Base-by-base conservation (phyloP, 345 rosid genomes). In the Citrus reticulata region DNA sequence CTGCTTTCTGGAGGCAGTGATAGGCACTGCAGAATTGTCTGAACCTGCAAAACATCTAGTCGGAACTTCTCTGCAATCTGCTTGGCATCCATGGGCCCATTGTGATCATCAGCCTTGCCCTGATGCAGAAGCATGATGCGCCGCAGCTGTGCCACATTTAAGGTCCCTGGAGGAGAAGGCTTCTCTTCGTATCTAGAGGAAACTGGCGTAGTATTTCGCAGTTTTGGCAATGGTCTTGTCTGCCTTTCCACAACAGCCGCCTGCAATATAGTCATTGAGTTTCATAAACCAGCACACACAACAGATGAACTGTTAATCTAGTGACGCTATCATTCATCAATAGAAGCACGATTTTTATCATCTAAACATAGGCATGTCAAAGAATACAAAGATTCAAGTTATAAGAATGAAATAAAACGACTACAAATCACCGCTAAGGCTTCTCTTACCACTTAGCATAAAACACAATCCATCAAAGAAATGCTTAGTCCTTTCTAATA, bases 101-200 rank as follows among this genome's bases (percentile, higher is more conserved):
- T 40, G 19, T 89, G 93, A 83, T 87, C 97, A 46, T 87, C 93
- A 17, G 95, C 90, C 80, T 92, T 94, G 70, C 99, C 99, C 78
- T 90, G 91, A 81, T 87, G 84, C 67, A 94, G 86, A 72, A 88
- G 93, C 85, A 94, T 86, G 80, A 94, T 86, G 60, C 89, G 92
- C 64, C 91, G 91, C 70, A 94, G 81, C 88, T 94, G 98, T 35
- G 89, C 92, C 69, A 90, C 89, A 51, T 90, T 90, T 59, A 96
- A 79, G 27, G 95, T 94, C 62, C 97, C 95, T 49, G 90, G 89
- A 72, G 95, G 88, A 73, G 76, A 89, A 9, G 85, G 81, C 62
- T 84, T 89, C 66, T 88, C 97, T 79, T 93, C 98, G 9, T 83
- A 84, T 72, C 92, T 86, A 78, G 86, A 78, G 54, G 95, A 85